A percentile compares a stretch with the other conserved stretches of the same genome.
phyloP scores from a whole-genome alignment of 2,329 filamentous ascomycete genomes.

The Colletotrichum eremochloae region DNA sequence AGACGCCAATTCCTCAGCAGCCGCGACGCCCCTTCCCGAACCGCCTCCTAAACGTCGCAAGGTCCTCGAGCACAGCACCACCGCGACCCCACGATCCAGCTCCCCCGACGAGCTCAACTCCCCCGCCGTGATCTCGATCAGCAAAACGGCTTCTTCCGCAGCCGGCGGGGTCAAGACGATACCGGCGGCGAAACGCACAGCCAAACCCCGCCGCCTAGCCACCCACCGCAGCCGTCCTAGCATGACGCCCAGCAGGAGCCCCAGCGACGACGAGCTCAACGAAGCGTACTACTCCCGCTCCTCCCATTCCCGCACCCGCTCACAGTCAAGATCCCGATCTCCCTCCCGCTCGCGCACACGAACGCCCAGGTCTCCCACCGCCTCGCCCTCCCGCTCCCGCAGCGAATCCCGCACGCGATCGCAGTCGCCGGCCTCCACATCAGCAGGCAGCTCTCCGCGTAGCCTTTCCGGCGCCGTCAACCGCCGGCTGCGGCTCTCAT shows the following conservation, averaged over 20 bases:
- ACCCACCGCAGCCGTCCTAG: conserved; percentile 39
- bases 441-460: conserved; percentile 46
- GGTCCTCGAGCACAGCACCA: conserved; percentile 56
- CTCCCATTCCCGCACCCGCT: conserved; percentile 44
- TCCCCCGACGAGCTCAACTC: conserved; percentile 59
- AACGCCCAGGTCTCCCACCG: conserved; percentile 34
- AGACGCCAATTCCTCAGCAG: conserved; percentile 44
- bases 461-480: conserved; percentile 40
- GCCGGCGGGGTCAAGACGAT: background rate
- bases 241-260: conserved; percentile 41
- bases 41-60: conserved; percentile 58
- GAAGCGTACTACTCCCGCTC: conserved; percentile 43
- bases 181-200: conserved; percentile 14
- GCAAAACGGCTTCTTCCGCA: background rate
- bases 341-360: conserved; percentile 46
- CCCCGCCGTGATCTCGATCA: background rate
- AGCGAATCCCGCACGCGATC: conserved; percentile 52
- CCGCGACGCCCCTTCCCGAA: conserved; percentile 45
- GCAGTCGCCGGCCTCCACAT: conserved; percentile 48
- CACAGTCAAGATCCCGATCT: conserved; percentile 44
- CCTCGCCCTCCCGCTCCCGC: conserved; percentile 47
- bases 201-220: conserved; percentile 39
- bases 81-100: conserved; percentile 57
- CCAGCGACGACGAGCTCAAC: conserved; percentile 45
- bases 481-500: conserved; percentile 39